Base-by-base conservation (phyloP, 2,329 filamentous ascomycete species). In the Calonectria ilicicola region DNA sequence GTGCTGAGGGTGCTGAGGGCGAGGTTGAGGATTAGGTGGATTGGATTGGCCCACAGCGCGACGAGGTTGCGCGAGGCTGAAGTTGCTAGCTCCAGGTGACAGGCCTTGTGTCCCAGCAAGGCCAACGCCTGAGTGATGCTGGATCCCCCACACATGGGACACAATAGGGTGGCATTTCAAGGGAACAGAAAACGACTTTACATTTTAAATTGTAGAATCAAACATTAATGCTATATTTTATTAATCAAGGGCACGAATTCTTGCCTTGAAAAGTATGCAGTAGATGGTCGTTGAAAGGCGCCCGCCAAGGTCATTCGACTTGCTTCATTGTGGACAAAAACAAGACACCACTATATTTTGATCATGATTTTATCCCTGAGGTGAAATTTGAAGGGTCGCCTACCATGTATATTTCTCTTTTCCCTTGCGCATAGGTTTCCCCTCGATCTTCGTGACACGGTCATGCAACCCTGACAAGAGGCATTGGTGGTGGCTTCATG, bases 11-110 rank as follows among this genome's bases (percentile, higher is more conserved):
- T 51, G 46, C 21, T 53, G 44, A 35, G 5, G 56, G 26, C 21
- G 32, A 69, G 35, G 44, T 44, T 21, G 66, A 64, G n/a, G 58
- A 23, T 68, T 69, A 14, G 46, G 47, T 27, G 42, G 56, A 51
- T 69, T 58, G 66, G 66, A 69, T 69, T 64, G 66, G 66, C 56
- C 42, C 46, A 63, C 42, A 63, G 46, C 44, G 46, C 35, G 66
- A 53, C 66, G 66, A 68, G 56, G 58, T 69, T 63, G 56, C 32
- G 44, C 66, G 35, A 69, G 66, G 66, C 66, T 69, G 66, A 69
- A 21, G 47, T 4, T 47, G 10, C n/a, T n/a, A 23, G n/a, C 44
- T 47, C n/a, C 8, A 23, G 44, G 44, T 3, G 17, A 46, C 23
- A 14, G 9, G 21, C 32, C 14, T 32, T 29, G 19, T 3, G 17